phyloP scores from a whole-genome alignment of 495 filamentous ascomycete genomes.

The Tuber magnatum region DNA sequence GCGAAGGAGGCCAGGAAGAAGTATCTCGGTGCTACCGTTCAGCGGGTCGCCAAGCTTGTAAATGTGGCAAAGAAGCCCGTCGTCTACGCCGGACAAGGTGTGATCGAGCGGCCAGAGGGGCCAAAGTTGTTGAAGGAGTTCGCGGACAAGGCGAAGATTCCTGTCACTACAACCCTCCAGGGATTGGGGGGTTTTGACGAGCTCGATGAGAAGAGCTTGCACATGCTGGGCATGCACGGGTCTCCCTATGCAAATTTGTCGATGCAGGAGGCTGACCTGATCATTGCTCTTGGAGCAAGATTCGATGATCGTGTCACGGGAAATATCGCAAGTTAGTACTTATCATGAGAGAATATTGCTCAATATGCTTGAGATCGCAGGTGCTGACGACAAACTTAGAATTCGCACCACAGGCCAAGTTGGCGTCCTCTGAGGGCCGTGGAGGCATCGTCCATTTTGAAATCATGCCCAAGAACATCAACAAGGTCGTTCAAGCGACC shows the following conservation, averaged over 20 bases:
- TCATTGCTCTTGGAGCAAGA: slow-evolving; percentile 66
- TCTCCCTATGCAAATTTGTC: slow-evolving; percentile 72
- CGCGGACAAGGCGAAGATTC: slow-evolving; percentile 64
- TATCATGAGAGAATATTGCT: neutral
- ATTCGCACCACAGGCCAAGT: slow-evolving; percentile 62
- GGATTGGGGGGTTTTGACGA: slow-evolving; percentile 72
- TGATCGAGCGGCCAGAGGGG: slow-evolving; percentile 59
- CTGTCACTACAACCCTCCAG: slow-evolving; percentile 72
- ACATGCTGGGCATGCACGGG: slow-evolving; percentile 82
- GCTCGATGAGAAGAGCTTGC: slow-evolving; percentile 64
- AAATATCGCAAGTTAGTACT: slow-evolving; percentile 46
- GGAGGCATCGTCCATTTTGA: slow-evolving; percentile 77
- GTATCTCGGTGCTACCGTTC: slow-evolving; percentile 56
- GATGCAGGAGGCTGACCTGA: slow-evolving; percentile 70
- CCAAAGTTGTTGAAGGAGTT: slow-evolving; percentile 59
- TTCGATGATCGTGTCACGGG: slow-evolving; percentile 74
- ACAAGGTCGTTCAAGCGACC: slow-evolving; percentile 76
- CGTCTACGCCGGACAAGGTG: slow-evolving; percentile 67
- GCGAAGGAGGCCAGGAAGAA: slow-evolving; percentile 53
- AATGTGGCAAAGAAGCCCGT: slow-evolving; percentile 70
- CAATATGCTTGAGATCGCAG: neutral
- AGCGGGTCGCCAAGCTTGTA: slow-evolving; percentile 59
- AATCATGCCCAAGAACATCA: slow-evolving; percentile 80
- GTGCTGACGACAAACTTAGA: slow-evolving; percentile 34
- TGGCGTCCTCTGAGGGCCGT: slow-evolving; percentile 60